Percentiles rank a stretch among this genome's conserved stretches.
Evolutionary conservation across 2,329 filamentous ascomycete genomes (phyloP).

Genomic region (Chrysoporthe deuterocubensis): DNA sequence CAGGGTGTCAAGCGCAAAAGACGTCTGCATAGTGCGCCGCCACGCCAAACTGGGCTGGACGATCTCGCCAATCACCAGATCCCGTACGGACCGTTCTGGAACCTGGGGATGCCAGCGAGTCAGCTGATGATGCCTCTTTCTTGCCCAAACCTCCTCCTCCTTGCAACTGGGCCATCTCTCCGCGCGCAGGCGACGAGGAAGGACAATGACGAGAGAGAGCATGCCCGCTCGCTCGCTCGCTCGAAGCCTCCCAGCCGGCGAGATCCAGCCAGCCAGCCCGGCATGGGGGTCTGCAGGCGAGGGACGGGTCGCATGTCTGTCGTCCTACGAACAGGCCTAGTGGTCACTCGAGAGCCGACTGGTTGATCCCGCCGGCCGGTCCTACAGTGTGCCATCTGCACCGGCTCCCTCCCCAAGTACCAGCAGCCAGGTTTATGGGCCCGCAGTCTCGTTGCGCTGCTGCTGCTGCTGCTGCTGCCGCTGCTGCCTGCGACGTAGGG

Average conservation of each 20-base stretch:
- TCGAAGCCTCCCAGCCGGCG: background rate
- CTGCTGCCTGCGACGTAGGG: background rate
- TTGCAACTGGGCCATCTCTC: background rate
- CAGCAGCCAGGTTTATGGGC: background rate
- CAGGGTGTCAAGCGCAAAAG: conserved; percentile 8
- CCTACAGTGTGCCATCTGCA: conserved; percentile 1
- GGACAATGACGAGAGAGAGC: too few species aligned
- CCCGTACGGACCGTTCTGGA: background rate
- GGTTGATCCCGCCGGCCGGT: background rate
- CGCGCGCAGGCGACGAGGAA: background rate
- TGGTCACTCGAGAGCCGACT: background rate
- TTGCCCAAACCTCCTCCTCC: background rate
- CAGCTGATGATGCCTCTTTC: background rate
- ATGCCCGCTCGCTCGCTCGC: too few species aligned
- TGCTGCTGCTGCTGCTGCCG: too few species aligned
- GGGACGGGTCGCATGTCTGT: background rate
- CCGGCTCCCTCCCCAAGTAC: background rate
- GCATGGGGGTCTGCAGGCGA: conserved; percentile 2
- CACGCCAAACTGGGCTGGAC: conserved; percentile 17
- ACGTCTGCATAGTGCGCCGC: conserved; percentile 10
- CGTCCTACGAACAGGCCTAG: background rate
- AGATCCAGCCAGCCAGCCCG: background rate
- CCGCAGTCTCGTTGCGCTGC: background rate
- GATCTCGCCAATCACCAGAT: conserved; percentile 5
- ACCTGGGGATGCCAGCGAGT: background rate